These are phyloP conservation scores for Hypericum androsaemum DNA, from an alignment of 345 rosid genomes.

Conservation along the genomic window DNA sequence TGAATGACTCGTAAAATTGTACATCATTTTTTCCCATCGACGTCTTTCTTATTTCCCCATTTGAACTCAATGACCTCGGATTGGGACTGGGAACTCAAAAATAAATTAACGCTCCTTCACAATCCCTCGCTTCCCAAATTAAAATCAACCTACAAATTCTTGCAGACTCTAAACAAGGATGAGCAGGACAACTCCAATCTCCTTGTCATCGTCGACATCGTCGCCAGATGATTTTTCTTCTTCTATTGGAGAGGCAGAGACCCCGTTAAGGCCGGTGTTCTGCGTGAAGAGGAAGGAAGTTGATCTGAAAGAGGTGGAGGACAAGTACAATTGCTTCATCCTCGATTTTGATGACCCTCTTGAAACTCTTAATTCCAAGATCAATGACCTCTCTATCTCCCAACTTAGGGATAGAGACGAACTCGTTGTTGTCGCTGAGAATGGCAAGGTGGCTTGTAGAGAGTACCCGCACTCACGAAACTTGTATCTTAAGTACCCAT, in stretches of 20 bases:
- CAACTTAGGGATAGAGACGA: conserved; percentile 8
- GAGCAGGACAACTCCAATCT: no score
- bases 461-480: conserved; percentile 74
- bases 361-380: conserved; percentile 12
- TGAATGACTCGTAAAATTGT: no score
- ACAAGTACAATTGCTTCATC: conserved; percentile 48
- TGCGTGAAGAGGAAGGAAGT: conserved; percentile 22
- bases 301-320: conserved; percentile 32
- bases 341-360: conserved; percentile 47
- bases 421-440: conserved; percentile 25
- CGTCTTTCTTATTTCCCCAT: no score
- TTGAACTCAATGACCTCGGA: no score
- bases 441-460: conserved; percentile 70
- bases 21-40: no score
- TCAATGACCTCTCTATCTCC: conserved; percentile 12
- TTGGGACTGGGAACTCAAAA: no score
- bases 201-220: no score
- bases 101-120: no score
- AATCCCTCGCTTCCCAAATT: no score
- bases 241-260: background rate
- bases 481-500: conserved; percentile 45
- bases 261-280: conserved; percentile 24
- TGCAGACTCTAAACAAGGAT: no score
- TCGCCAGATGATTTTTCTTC: background rate
- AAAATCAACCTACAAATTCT: no score